Conservation (phyloP, 768 basidiomycete genomes). For the Tulasnella sp. region DNA sequence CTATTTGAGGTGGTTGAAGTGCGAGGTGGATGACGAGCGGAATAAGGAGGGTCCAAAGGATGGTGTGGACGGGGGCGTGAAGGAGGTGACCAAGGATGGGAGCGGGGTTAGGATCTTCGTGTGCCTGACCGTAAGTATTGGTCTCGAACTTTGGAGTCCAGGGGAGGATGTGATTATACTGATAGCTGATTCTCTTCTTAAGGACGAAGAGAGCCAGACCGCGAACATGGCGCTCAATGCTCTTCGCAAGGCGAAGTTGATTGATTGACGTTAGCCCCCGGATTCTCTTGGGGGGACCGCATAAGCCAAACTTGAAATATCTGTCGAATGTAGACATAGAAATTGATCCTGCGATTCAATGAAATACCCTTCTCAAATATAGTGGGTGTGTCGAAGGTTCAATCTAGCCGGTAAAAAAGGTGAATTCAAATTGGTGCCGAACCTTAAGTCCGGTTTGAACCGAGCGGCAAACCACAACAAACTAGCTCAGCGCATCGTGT, state of each 20-base stretch:
- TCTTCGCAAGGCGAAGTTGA: neutral
- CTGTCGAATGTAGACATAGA: neutral
- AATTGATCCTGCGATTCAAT: neutral
- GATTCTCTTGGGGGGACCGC: too few relatives aligned
- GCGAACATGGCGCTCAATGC: conserved; percentile 20
- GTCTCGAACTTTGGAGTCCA: neutral
- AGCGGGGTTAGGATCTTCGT: conserved; percentile 41
- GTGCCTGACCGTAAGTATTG: conserved; percentile 46
- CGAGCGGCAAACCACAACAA: too few relatives aligned
- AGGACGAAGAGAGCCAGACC: conserved; percentile 25
- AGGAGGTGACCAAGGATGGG: conserved; percentile 36
- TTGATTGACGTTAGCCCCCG: neutral
- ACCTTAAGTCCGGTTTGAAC: neutral
- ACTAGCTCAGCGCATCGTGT: too few relatives aligned
- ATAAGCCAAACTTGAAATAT: neutral
- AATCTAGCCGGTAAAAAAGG: too few relatives aligned
- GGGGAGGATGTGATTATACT: neutral
- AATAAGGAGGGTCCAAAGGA: conserved; percentile 41
- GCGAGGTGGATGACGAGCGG: conserved; percentile 40
- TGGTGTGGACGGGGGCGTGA: conserved; percentile 36
- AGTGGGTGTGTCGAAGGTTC: too few relatives aligned
- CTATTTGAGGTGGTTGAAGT: conserved; percentile 55
- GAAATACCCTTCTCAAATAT: neutral
- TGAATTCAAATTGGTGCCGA: neutral
- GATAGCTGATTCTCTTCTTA: neutral